Base-by-base conservation (phyloP, 2,329 filamentous ascomycete genomes). In the Blastomyces silverae region DNA sequence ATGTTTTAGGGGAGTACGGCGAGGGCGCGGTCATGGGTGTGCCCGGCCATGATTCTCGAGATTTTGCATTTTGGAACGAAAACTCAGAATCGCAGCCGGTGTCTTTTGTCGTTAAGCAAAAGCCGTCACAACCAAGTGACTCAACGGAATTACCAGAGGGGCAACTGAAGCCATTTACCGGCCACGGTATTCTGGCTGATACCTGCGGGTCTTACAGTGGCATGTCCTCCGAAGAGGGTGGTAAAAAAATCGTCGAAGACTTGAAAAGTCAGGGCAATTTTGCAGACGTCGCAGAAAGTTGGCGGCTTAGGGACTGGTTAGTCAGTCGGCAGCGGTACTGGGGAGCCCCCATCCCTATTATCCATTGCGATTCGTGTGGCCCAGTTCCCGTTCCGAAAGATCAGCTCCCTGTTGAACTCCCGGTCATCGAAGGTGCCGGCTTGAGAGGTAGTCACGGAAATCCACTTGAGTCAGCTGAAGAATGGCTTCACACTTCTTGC, bases 11-110 rank as follows among this genome's bases (percentile, higher is more conserved):
- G 34, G 89, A 92, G 72, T 94, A 95, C 70, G 91, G 91, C 20
- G 89, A 92, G 69, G 91, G 91, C 0, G 91, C 91, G 11, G 89
- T 96, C 1, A 96, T 96, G 91, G 92, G 92, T 55, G 92, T 96
- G 8, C 92, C 92, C 0, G 92, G 87, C 1, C 92, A 96, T 72
- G 92, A 96, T 75, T 73, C 82, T 4, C 84, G 91, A 62, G 92
- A 96, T 70, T 82, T 89, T 75, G 84, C 85, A 1, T 96, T 96
- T 74, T 96, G 91, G 89, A 86, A 83, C 69, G 80, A 87, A 65
- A 91, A 95, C 68, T 80, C 83, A 39, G 80, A 81, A 6, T 80
- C 83, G 3, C 79, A 84, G 57, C 84, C 85, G 1, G 82, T 92
- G 39, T 81, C 84, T 1, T 77, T 85, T 56, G 90, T 92, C 0